Percentiles rank a stretch among this genome's conserved stretches.
Conservation (phyloP, 192 early-diverging fungal genomes). For the Rhizophagus prolifer region DNA sequence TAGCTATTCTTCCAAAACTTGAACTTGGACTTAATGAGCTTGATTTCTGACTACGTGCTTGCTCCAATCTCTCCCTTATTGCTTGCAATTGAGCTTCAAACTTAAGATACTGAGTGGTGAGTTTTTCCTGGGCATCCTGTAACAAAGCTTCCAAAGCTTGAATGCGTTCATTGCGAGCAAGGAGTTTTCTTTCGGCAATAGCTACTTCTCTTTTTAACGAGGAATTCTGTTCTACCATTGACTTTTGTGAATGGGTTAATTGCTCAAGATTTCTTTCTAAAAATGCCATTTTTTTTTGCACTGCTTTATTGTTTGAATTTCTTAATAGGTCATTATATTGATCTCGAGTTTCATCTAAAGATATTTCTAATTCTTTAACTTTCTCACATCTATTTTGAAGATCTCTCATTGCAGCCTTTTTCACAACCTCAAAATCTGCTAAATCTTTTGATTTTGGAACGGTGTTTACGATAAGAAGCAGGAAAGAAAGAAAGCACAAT, state of each 20-base stretch:
- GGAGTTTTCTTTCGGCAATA: conserved; percentile 87
- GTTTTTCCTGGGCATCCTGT: conserved; percentile 80
- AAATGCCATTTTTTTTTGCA: conserved; percentile 97
- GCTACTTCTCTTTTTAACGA: conserved; percentile 92
- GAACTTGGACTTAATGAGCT: too few relatives aligned
- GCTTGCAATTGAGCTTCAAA: conserved; percentile 78
- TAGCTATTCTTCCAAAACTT: too few relatives aligned
- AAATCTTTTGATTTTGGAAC: conserved; percentile 43
- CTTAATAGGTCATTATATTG: conserved; percentile 86
- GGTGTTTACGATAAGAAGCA: too few relatives aligned
- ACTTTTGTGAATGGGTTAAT: conserved; percentile 91
- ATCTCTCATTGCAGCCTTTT: conserved; percentile 94
- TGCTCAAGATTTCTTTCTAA: conserved; percentile 97
- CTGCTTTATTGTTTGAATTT: conserved; percentile 77
- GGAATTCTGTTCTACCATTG: conserved; percentile 93
- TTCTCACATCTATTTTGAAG: conserved; percentile 96
- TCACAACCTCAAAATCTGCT: too few relatives aligned
- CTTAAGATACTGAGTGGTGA: conserved; percentile 72
- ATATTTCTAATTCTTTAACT: conserved; percentile 98
- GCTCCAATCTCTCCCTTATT: conserved; percentile 75
- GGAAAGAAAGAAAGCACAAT: too few relatives aligned
- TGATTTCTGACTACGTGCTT: conserved; percentile 48
- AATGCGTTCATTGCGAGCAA: conserved; percentile 91
- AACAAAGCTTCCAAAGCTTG: conserved; percentile 81
- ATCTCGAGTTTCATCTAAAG: conserved; percentile 93